A percentile compares a stretch with the other conserved stretches of the same genome.
phyloP scores from a whole-genome alignment of 306 rosid genomes.

The Oxytropis ochrocephala region DNA sequence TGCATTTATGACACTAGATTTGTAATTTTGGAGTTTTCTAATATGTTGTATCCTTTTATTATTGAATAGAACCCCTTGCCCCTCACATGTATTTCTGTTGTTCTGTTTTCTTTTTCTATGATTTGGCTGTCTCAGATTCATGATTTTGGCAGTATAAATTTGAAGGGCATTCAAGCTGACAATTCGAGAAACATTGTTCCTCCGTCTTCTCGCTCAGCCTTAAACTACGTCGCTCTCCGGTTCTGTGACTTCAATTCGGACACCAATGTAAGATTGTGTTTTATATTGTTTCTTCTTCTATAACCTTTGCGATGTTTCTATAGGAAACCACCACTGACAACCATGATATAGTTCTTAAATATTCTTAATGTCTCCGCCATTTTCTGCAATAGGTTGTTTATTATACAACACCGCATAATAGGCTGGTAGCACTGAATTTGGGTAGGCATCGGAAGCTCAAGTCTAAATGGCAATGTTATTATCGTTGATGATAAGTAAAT shows the following conservation, averaged over 20 bases:
- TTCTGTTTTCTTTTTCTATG: slow-evolving; percentile 32
- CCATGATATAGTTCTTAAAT: background rate
- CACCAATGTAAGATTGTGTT: slow-evolving; percentile 41
- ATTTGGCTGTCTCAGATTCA: slow-evolving; percentile 70
- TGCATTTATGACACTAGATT: slow-evolving; percentile 2
- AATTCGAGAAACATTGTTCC: slow-evolving; percentile 69
- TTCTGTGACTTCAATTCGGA: slow-evolving; percentile 44
- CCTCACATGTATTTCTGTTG: slow-evolving; percentile 19
- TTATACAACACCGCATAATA: background rate
- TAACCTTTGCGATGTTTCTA: slow-evolving; percentile 4
- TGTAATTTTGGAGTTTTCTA: slow-evolving; percentile 10
- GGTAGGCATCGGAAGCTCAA: background rate
- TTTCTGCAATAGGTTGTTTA: background rate
- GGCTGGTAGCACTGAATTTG: background rate
- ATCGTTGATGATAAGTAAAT: background rate
- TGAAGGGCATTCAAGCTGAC: slow-evolving; percentile 90
- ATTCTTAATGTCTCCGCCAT: background rate
- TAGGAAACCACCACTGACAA: slow-evolving; percentile 1
- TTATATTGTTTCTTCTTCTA: background rate
- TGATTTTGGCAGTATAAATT: slow-evolving; percentile 91
- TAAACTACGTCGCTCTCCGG: slow-evolving; percentile 87
- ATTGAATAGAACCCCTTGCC: slow-evolving; percentile 1
- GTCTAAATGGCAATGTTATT: background rate
- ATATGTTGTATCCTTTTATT: background rate
- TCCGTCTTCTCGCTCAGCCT: slow-evolving; percentile 79